Conservation (phyloP, 345 rosid genomes). For the Hevea brasiliensis region DNA sequence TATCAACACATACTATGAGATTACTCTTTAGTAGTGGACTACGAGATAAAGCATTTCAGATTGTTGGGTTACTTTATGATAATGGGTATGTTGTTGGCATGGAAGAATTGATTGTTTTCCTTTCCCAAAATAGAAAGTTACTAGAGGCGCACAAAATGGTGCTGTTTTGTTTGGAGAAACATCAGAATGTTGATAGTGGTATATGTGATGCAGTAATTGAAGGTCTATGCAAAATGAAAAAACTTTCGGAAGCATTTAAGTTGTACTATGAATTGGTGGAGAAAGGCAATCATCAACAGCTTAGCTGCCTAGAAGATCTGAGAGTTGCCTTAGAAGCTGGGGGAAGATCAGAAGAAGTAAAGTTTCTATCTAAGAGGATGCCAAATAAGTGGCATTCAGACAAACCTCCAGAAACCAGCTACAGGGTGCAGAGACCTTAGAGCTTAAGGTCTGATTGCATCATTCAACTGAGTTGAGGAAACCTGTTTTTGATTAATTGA, state of each 20-base stretch:
- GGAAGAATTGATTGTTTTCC: constrained; percentile 52
- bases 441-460: background rate
- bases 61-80: constrained; percentile 50
- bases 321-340: constrained; percentile 50
- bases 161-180: constrained; percentile 57
- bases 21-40: constrained; percentile 47
- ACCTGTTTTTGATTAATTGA: too few species aligned
- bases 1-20: constrained; percentile 54
- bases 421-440: background rate
- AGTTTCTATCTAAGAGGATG: constrained; percentile 66
- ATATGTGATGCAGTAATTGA: constrained; percentile 47
- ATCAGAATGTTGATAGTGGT: constrained; percentile 41
- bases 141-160: constrained; percentile 55
- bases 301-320: constrained; percentile 55
- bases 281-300: constrained; percentile 46
- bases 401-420: background rate
- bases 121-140: constrained; percentile 46
- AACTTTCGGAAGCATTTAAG: constrained; percentile 60
- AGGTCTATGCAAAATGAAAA: constrained; percentile 59
- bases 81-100: constrained; percentile 57
- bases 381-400: constrained; percentile 11
- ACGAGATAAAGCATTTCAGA: constrained; percentile 51
- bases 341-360: constrained; percentile 52
- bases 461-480: too few species aligned
- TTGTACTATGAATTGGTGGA: constrained; percentile 69